Evolutionary conservation across 2,329 filamentous ascomycete species (phyloP).

Genomic region (Colletotrichum lupini): DNA sequence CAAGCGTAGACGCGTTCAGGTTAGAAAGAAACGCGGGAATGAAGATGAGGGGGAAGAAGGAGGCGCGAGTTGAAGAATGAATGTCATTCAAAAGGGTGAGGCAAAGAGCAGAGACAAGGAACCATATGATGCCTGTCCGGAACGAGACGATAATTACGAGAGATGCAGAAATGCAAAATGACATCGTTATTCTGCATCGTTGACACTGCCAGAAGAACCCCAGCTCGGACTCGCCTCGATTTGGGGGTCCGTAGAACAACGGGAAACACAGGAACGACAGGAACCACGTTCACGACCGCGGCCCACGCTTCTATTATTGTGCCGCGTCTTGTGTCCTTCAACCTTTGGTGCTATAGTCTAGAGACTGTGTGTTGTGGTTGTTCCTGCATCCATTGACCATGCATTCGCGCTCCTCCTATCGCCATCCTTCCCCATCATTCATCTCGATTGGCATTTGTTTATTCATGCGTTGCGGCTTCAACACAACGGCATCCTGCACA

Average conservation of each 20-base stretch:
- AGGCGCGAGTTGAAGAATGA: slow-evolving; percentile 17
- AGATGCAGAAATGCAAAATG: slow-evolving; percentile 12
- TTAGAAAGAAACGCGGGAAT: background rate
- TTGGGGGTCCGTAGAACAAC: background rate
- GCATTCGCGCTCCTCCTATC: background rate
- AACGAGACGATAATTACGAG: background rate
- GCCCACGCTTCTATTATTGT: slow-evolving; percentile 5
- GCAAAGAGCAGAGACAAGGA: background rate
- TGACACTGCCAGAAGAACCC: background rate
- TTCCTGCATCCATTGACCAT: background rate
- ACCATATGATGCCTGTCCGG: background rate
- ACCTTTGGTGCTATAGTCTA: background rate
- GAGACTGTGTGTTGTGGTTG: background rate
- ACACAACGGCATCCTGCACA: slow-evolving; percentile 3
- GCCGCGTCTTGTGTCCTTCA: background rate
- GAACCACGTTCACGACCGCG: background rate
- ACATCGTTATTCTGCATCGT: background rate
- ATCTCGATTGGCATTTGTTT: slow-evolving; percentile 35
- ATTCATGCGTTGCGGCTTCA: slow-evolving; percentile 24
- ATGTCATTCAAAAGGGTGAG: background rate
- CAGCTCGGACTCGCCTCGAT: background rate
- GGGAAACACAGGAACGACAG: background rate
- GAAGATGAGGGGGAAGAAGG: background rate
- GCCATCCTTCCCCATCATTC: slow-evolving; percentile 10
- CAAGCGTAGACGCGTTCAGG: background rate